A percentile compares a stretch with the other conserved stretches of the same genome.
These are phyloP conservation scores for Chrysosporium keratinophilum DNA, from an alignment of 2,329 filamentous ascomycete species.

Conservation along the genomic window DNA sequence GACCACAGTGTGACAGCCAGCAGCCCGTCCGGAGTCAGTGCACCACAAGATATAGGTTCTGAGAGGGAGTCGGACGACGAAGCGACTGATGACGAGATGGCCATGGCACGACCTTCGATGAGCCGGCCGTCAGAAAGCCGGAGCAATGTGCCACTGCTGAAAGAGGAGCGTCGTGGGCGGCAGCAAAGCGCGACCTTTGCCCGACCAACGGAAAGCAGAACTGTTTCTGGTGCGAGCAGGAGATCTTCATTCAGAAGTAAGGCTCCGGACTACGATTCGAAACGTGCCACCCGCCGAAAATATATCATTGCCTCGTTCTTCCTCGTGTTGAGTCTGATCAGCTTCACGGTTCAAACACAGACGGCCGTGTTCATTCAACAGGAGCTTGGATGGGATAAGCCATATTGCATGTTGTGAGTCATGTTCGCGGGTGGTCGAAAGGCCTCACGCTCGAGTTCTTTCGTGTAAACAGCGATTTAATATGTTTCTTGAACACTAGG, in stretches of 20 bases:
- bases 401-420: conserved; percentile 92
- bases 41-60: not conserved
- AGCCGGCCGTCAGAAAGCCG: conserved; percentile 41
- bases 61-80: conserved; percentile 26
- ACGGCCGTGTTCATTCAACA: conserved; percentile 91
- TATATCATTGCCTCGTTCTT: conserved; percentile 84
- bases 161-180: conserved; percentile 35
- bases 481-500: conserved; percentile 27
- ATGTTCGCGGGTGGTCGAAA: conserved; percentile 17
- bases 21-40: not conserved
- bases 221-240: conserved; percentile 37
- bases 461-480: conserved; percentile 8
- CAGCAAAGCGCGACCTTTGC: conserved; percentile 25
- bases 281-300: conserved; percentile 60
- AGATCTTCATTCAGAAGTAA: conserved; percentile 65
- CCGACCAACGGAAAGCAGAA: conserved; percentile 27
- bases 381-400: conserved; percentile 87
- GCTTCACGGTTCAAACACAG: conserved; percentile 91
- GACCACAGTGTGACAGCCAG: not conserved
- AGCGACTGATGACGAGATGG: conserved; percentile 37
- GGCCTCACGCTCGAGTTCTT: not conserved
- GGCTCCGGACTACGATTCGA: conserved; percentile 57
- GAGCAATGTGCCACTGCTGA: conserved; percentile 46
- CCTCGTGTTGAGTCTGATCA: conserved; percentile 67
- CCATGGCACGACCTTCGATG: conserved; percentile 38